These are phyloP conservation scores for Aaosphaeria pasadenensis DNA, from an alignment of 2,329 filamentous ascomycete genomes.

Conservation along the genomic window DNA sequence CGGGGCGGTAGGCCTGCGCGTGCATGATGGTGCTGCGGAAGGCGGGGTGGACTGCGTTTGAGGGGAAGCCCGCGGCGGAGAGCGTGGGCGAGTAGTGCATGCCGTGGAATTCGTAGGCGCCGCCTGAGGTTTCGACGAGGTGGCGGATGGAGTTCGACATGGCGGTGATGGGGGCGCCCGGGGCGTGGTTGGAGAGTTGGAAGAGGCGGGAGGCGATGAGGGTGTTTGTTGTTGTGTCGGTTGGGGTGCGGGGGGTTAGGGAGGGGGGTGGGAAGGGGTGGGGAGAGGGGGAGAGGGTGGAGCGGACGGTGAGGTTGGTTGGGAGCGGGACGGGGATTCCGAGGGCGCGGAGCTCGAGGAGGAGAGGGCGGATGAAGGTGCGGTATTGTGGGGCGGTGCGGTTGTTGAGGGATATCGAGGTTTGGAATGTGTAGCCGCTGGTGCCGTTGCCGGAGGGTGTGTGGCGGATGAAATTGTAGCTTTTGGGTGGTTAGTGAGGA, in stretches of 20 bases:
- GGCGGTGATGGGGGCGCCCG: constrained; percentile 1
- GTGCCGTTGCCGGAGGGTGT: constrained; percentile 2
- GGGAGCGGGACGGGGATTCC: constrained; percentile 15
- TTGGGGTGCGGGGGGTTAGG: constrained; percentile 6
- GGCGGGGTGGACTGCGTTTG: constrained; percentile 22
- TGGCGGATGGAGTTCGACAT: constrained; percentile 13
- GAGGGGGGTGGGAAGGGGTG: neutral
- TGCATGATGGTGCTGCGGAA: constrained; percentile 20
- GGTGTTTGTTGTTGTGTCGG: constrained; percentile 19
- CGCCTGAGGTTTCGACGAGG: constrained; percentile 12
- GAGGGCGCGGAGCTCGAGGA: constrained; percentile 12
- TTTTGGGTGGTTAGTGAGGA: constrained; percentile 1
- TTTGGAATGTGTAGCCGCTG: constrained; percentile 18
- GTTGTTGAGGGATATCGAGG: constrained; percentile 16
- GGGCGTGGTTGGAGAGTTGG: constrained; percentile 11
- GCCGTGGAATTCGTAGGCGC: constrained; percentile 23
- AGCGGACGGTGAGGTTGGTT: constrained; percentile 2
- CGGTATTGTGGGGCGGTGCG: constrained; percentile 8
- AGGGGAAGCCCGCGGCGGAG: constrained; percentile 5
- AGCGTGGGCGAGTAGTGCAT: constrained; percentile 17
- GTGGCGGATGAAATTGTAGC: constrained; percentile 26
- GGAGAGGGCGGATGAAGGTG: constrained; percentile 15
- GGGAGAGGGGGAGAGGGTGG: neutral
- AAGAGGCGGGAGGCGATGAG: constrained; percentile 25
- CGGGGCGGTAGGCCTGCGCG: constrained; percentile 16